Percentiles rank a stretch among this genome's conserved stretches.
These are phyloP conservation scores for Magnolia sinica DNA, from an alignment of 164 flowering plant genomes.

Conservation along the genomic window DNA sequence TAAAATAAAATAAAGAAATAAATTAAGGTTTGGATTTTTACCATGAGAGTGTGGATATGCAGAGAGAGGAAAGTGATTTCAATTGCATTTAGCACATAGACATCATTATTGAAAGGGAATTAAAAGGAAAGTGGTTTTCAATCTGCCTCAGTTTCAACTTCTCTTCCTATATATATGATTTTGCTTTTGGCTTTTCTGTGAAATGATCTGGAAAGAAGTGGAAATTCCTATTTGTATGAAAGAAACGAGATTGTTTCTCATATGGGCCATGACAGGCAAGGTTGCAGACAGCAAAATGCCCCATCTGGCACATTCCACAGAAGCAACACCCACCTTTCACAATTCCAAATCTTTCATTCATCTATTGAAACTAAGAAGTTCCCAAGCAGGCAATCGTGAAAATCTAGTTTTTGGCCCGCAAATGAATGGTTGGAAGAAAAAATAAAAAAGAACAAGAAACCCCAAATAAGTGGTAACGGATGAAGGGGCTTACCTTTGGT, in stretches of 20 bases:
- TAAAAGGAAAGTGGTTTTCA: slow-evolving; percentile 28
- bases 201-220: slow-evolving; percentile 40
- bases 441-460: no score
- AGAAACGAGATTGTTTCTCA: slow-evolving; percentile 21
- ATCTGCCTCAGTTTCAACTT: slow-evolving; percentile 22
- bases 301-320: background rate
- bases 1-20: slow-evolving; percentile 5
- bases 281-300: slow-evolving; percentile 19
- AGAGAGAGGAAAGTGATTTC: slow-evolving; percentile 23
- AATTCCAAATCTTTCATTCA: no score
- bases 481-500: no score
- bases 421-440: no score
- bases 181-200: slow-evolving; percentile 33
- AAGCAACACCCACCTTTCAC: no score
- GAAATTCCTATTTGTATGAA: slow-evolving; percentile 16
- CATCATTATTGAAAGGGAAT: slow-evolving; percentile 45
- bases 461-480: no score
- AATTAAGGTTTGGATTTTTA: slow-evolving; percentile 7
- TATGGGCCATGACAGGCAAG: slow-evolving; percentile 40
- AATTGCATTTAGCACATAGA: slow-evolving; percentile 22
- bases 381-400: no score
- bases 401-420: no score
- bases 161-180: slow-evolving; percentile 26
- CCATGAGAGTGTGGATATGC: slow-evolving; percentile 17
- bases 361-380: no score